A percentile compares a stretch with the other conserved stretches of the same genome.
These are phyloP conservation scores for Hyaloperonospora arabidopsidis DNA, from an alignment of 352 stramenopile genomes.

Conservation along the genomic window DNA sequence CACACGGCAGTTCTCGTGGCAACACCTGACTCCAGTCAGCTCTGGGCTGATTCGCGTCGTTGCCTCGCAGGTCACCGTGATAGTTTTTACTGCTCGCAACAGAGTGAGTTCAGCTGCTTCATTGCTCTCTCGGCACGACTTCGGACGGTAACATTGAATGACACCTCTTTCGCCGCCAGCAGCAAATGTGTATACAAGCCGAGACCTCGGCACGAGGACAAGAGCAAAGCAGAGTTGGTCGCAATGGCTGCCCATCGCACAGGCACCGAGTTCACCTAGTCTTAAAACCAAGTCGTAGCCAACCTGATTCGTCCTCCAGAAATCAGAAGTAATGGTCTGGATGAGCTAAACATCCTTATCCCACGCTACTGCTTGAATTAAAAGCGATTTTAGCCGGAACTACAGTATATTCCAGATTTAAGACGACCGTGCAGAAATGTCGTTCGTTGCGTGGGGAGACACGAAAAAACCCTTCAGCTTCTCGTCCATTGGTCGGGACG, in stretches of 20 bases:
- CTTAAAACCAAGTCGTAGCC: neutral
- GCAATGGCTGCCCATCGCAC: constrained; percentile 7
- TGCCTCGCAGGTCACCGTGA: constrained; percentile 7
- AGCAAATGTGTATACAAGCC: no score
- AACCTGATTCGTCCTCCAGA: constrained; percentile 24
- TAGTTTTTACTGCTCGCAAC: constrained; percentile 9
- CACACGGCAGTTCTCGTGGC: constrained; percentile 10
- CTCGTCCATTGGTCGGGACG: constrained; percentile 2
- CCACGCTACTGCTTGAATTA: constrained; percentile 5
- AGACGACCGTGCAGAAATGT: neutral
- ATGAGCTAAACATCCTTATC: neutral
- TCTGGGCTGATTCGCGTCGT: constrained; percentile 11
- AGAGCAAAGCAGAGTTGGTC: no score
- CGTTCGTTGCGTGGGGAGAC: neutral
- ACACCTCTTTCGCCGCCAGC: neutral
- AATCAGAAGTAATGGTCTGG: constrained; percentile 18
- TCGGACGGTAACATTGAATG: constrained; percentile 16
- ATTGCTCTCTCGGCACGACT: constrained; percentile 13
- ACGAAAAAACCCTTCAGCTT: constrained; percentile 3
- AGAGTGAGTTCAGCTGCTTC: constrained; percentile 4
- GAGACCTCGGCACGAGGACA: constrained; percentile 4
- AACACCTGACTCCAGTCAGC: constrained; percentile 19
- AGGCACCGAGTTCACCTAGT: constrained; percentile 17
- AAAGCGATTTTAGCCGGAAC: neutral
- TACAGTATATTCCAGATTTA: constrained; percentile 1